Evolutionary conservation across 1,284 basidiomycete species (phyloP), one percentile per base, ranked within the genome.

Genomic region (Kalmanozyma brasiliensis): DNA sequence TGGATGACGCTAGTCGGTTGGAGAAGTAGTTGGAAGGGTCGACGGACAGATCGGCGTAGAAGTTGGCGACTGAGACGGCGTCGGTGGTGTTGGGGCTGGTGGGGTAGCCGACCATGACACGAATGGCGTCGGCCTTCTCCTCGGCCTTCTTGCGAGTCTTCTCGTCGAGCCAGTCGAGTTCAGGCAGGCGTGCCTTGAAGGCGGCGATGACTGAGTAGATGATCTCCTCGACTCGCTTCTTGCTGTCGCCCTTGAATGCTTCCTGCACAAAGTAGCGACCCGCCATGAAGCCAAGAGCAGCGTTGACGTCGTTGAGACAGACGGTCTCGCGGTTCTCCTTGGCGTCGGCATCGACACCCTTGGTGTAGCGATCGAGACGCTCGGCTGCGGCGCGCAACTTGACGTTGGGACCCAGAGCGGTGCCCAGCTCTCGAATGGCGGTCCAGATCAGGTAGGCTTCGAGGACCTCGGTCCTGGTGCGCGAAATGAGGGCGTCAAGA

Each of bases 161-260:
- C 42, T 89, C 83, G 82, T 98, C 95, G 89, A 98, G 93, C 95
- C 95, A 98, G 41, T 89, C 86, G 49, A 98, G 86, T 52, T 88
- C 83, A 13, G 86, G 84, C 11, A 98, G 85, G 14, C 92, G 92
- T 22, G 84, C 84, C 82, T 93, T 89, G 86, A 98, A 98, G 0
- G 93, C 86, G 17, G 87, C 82, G 56, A 98, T 88, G 72, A 97
- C 91, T 52, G 90, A 90, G 89, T 86, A 87, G 79, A 98, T 96
- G 63, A 98, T 88, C 65, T 88, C 87, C 49, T 91, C 91, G 14
- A 89, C 92, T 76, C 91, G 90, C 76, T 87, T 86, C 82, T 88
- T 91, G 33, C 91, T 91, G 41, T 91, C 88, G 5, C 90, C 89
- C 5, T 87, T 88, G 82, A 98, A 98, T 0, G 92, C 91, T 80